These are phyloP conservation scores for Solanum rostratum DNA, from an alignment of 257 asterid genomes.

Conservation along the genomic window DNA sequence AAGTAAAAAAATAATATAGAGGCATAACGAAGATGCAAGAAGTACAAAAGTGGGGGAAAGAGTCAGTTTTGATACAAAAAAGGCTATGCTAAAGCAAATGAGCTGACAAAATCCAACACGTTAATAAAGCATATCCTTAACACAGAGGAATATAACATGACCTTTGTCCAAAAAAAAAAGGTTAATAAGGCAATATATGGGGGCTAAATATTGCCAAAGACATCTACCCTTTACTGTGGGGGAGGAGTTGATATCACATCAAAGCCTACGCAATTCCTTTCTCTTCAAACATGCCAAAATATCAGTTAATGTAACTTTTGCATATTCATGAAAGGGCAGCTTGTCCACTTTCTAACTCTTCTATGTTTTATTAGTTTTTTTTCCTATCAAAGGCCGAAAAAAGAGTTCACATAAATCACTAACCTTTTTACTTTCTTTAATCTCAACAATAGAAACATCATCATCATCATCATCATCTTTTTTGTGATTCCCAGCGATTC, in stretches of 20 bases:
- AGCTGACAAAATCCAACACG: background rate
- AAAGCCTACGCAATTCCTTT: background rate
- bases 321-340: background rate
- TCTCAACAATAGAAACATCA: conserved; percentile 17
- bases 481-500: conserved; percentile 60
- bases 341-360: background rate
- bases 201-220: background rate
- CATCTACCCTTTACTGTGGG: background rate
- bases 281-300: background rate
- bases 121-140: background rate
- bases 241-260: background rate
- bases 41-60: background rate
- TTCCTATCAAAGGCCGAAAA: background rate
- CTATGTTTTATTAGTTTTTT: background rate
- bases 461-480: conserved; percentile 23
- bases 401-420: background rate
- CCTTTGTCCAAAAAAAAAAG: too few species aligned
- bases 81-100: background rate
- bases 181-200: background rate
- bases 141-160: too few species aligned
- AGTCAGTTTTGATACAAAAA: background rate
- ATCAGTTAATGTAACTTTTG: background rate
- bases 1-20: background rate
- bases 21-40: background rate
- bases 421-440: conserved; percentile 43